Percentiles rank a stretch among this genome's conserved stretches.
Evolutionary conservation across 2,329 filamentous ascomycete species (phyloP).

Genomic region (Didymella sp.): DNA sequence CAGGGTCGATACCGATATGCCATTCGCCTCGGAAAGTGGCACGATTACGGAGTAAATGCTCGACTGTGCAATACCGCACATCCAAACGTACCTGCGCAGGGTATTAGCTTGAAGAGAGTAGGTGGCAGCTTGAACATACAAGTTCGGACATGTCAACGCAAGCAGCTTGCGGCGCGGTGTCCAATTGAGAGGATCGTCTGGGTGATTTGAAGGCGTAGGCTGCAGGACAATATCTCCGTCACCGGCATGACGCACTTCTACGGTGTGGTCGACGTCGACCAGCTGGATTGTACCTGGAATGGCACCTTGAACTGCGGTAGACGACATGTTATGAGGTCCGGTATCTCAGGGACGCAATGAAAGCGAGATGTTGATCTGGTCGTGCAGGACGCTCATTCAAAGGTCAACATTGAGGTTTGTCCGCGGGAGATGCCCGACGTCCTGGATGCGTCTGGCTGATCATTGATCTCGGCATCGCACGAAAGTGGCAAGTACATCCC

Average conservation of each 20-base stretch:
- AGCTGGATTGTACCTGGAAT: conserved; percentile 54
- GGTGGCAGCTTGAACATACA: conserved; percentile 13
- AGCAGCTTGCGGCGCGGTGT: conserved; percentile 36
- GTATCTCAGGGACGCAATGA: not conserved
- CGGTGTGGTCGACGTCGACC: conserved; percentile 50
- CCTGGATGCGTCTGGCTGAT: not conserved
- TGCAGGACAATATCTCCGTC: conserved; percentile 53
- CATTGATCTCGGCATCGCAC: conserved; percentile 10
- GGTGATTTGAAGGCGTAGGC: conserved; percentile 45
- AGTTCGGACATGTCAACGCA: conserved; percentile 33
- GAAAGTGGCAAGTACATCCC: conserved; percentile 9
- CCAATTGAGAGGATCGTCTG: conserved; percentile 49
- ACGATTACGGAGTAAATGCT: conserved; percentile 60
- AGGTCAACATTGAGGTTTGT: not conserved
- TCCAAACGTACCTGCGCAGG: conserved; percentile 57
- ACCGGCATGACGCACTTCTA: conserved; percentile 47
- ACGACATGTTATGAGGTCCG: not conserved
- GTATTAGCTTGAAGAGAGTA: conserved; percentile 23
- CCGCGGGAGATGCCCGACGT: conserved; percentile 8
- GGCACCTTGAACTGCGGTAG: conserved; percentile 39
- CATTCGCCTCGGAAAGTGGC: conserved; percentile 57
- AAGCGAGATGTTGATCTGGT: not conserved
- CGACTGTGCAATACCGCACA: conserved; percentile 58
- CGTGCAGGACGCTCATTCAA: conserved; percentile 10
- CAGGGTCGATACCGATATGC: conserved; percentile 54